Percentiles rank a stretch among this genome's conserved stretches.
These are phyloP conservation scores for Candida pseudoviswanathii DNA, from an alignment of 1,139 yeast species.

Conservation along the genomic window DNA sequence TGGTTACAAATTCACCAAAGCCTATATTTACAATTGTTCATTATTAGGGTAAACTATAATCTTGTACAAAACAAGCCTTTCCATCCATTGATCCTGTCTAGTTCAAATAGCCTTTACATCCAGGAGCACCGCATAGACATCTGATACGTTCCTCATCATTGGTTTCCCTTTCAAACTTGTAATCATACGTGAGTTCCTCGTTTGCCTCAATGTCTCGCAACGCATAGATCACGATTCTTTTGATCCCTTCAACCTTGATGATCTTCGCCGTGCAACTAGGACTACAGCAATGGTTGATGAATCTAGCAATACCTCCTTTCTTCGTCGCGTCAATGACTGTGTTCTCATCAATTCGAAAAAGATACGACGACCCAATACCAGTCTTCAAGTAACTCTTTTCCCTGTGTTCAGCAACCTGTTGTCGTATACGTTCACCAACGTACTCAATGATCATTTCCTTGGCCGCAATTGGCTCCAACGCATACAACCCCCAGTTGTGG, in stretches of 20 bases:
- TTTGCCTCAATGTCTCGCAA: slow-evolving; percentile 83
- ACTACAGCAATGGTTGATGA: slow-evolving; percentile 94
- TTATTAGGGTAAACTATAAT: not conserved
- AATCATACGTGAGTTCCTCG: slow-evolving; percentile 94
- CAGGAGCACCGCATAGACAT: slow-evolving; percentile 93
- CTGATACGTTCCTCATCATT: slow-evolving; percentile 89
- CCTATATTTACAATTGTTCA: not conserved
- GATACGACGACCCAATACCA: slow-evolving; percentile 93
- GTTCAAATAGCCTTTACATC: slow-evolving; percentile 90
- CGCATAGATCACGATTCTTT: slow-evolving; percentile 94
- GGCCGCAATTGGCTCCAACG: slow-evolving; percentile 90
- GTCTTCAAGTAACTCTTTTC: slow-evolving; percentile 84
- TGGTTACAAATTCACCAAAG: not conserved
- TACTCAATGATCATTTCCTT: slow-evolving; percentile 98
- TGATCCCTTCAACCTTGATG: slow-evolving; percentile 91
- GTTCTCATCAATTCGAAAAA: slow-evolving; percentile 90
- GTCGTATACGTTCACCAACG: slow-evolving; percentile 95
- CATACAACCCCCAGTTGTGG: slow-evolving; percentile 97
- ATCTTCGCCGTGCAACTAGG: slow-evolving; percentile 98
- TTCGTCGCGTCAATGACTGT: slow-evolving; percentile 97
- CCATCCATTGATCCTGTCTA: slow-evolving; percentile 24
- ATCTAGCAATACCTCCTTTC: slow-evolving; percentile 94
- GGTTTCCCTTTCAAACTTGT: slow-evolving; percentile 89
- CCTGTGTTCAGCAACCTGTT: slow-evolving; percentile 91
- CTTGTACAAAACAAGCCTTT: not conserved